These are phyloP conservation scores for Cladophialophora chaetospira DNA, from an alignment of 2,329 filamentous ascomycete genomes.

Conservation along the genomic window DNA sequence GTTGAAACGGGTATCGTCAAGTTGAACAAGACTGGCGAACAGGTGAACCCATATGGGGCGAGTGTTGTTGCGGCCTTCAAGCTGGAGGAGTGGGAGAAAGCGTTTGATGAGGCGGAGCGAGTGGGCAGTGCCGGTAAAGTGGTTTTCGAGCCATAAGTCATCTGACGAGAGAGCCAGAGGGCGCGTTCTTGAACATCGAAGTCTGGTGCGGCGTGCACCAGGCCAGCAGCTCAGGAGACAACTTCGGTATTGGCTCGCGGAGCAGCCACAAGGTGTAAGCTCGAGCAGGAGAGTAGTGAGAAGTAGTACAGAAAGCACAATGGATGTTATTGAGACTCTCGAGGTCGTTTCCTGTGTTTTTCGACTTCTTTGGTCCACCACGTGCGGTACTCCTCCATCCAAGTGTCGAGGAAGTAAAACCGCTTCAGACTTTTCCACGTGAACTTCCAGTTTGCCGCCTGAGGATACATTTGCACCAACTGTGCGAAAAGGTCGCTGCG, in stretches of 20 bases:
- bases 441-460: not conserved
- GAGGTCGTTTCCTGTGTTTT: not conserved
- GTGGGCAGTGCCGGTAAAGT: slow-evolving; percentile 13
- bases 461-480: not conserved
- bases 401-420: slow-evolving; percentile 3
- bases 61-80: slow-evolving; percentile 7
- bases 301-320: too few species aligned
- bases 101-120: slow-evolving; percentile 14
- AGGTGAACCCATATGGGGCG: slow-evolving; percentile 4
- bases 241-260: too few species aligned
- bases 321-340: not conserved
- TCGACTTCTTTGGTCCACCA: slow-evolving; percentile 8
- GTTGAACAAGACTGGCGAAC: slow-evolving; percentile 7
- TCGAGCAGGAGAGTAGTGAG: too few species aligned
- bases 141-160: slow-evolving; percentile 11
- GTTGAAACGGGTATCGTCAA: slow-evolving; percentile 29
- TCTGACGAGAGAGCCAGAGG: not conserved
- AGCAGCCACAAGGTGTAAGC: too few species aligned
- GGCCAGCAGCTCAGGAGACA: too few species aligned
- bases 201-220: not conserved
- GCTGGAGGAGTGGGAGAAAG: slow-evolving; percentile 23
- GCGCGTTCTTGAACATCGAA: not conserved
- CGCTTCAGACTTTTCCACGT: not conserved
- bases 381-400: not conserved
- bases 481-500: not conserved